phyloP scores from a whole-genome alignment of 2,329 filamentous ascomycete genomes.

The Podosphaera xanthii region DNA sequence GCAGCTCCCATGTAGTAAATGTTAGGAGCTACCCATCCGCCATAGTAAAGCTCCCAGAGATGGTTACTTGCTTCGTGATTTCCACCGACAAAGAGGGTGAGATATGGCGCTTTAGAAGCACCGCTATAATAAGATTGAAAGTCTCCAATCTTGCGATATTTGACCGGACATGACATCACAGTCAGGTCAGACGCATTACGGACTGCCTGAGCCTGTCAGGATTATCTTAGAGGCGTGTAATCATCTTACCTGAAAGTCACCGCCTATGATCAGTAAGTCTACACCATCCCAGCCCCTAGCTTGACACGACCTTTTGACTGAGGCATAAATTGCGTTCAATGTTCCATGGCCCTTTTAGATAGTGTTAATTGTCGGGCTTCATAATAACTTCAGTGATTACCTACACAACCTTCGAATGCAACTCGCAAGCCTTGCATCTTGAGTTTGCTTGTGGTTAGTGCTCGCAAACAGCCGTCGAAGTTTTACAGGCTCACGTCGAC shows the following conservation, averaged over 20 bases:
- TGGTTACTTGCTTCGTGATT: constrained; percentile 91
- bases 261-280: constrained; percentile 82
- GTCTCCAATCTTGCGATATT: constrained; percentile 73
- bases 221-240: background rate
- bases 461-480: too few relatives aligned
- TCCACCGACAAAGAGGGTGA: constrained; percentile 80
- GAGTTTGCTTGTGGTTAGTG: too few relatives aligned
- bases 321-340: constrained; percentile 74
- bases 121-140: constrained; percentile 91
- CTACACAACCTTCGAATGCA: constrained; percentile 70
- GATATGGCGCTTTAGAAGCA: constrained; percentile 50
- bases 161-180: constrained; percentile 71
- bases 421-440: constrained; percentile 36
- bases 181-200: constrained; percentile 75
- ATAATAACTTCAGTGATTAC: constrained; percentile 15
- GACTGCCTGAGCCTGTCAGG: constrained; percentile 33
- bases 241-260: constrained; percentile 60
- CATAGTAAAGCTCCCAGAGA: constrained; percentile 81
- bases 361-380: background rate
- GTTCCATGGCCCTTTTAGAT: constrained; percentile 58
- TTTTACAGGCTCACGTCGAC: too few relatives aligned
- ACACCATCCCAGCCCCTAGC: constrained; percentile 57
- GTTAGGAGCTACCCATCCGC: constrained; percentile 88
- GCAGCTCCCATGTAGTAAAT: constrained; percentile 95
- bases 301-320: constrained; percentile 44